Conservation (phyloP, 768 basidiomycete species). For the Leucocoprinus leucothites region DNA sequence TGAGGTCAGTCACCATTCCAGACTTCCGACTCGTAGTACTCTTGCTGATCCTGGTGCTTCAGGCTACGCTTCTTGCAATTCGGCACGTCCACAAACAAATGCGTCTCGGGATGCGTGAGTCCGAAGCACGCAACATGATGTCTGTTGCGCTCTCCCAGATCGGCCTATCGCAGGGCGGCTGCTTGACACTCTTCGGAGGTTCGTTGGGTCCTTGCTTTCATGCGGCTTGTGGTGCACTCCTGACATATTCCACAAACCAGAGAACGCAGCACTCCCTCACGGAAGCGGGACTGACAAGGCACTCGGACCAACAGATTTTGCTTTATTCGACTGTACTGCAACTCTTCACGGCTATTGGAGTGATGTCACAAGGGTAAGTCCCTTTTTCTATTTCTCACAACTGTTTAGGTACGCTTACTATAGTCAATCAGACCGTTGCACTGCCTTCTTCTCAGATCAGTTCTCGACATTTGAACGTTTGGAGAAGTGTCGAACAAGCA, state of each 20-base stretch:
- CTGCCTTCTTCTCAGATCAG: constrained; percentile 56
- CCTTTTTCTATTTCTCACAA: constrained; percentile 4
- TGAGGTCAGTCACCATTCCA: constrained; percentile 45
- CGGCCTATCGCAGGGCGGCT: constrained; percentile 57
- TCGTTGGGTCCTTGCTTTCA: constrained; percentile 18
- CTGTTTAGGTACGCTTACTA: constrained; percentile 13
- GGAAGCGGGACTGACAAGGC: constrained; percentile 70
- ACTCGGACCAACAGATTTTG: constrained; percentile 56
- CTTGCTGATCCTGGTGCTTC: background rate
- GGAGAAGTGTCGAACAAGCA: constrained; percentile 63
- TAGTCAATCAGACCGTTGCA: constrained; percentile 53
- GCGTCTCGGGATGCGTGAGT: constrained; percentile 74
- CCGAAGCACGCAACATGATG: constrained; percentile 60
- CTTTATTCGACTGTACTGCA: constrained; percentile 74
- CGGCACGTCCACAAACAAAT: constrained; percentile 58
- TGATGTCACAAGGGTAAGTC: constrained; percentile 72
- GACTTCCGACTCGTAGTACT: background rate
- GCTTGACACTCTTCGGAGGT: constrained; percentile 81
- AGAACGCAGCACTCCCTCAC: constrained; percentile 85
- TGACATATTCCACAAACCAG: constrained; percentile 31
- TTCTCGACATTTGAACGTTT: constrained; percentile 47
- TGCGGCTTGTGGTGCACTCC: no score
- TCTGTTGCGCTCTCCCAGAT: constrained; percentile 48
- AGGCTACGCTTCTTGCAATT: constrained; percentile 81
- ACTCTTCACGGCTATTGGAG: constrained; percentile 71